Percentiles rank a stretch among this genome's conserved stretches.
Evolutionary conservation across 495 filamentous ascomycete species (phyloP).

Genomic region (Xylaria palmicola): DNA sequence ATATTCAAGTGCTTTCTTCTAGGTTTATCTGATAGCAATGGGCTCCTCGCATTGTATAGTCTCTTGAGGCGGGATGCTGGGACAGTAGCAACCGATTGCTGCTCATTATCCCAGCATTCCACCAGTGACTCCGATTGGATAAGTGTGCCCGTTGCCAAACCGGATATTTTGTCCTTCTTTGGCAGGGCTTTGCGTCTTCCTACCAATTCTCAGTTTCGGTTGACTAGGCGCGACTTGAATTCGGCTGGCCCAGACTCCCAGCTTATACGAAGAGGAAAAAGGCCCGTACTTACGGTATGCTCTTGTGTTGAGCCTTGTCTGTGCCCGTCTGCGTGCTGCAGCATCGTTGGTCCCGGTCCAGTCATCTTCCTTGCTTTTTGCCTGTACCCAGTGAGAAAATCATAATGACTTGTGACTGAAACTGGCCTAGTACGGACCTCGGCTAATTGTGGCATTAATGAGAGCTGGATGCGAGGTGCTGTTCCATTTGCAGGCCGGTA

Average conservation of each 20-base stretch:
- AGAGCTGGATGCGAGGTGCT: constrained; percentile 35
- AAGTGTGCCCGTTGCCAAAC: constrained; percentile 18
- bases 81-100: constrained; percentile 35
- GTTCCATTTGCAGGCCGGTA: constrained; percentile 31
- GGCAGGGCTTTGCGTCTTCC: constrained; percentile 39
- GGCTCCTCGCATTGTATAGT: constrained; percentile 36
- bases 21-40: constrained; percentile 26
- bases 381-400: constrained; percentile 33
- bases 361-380: constrained; percentile 37
- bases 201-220: constrained; percentile 30
- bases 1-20: constrained; percentile 29
- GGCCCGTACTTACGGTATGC: constrained; percentile 39
- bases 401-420: constrained; percentile 21
- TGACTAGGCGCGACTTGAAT: constrained; percentile 16
- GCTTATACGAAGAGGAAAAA: constrained; percentile 25
- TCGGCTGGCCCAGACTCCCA: constrained; percentile 16
- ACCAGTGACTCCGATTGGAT: constrained; percentile 35
- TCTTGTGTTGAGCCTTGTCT: constrained; percentile 45
- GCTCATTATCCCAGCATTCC: constrained; percentile 40
- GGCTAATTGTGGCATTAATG: constrained; percentile 40
- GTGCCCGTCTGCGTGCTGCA: constrained; percentile 31
- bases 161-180: constrained; percentile 31
- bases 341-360: constrained; percentile 44
- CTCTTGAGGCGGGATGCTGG: constrained; percentile 40
- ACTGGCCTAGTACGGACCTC: constrained; percentile 32